Base-by-base conservation (phyloP, 495 filamentous ascomycete genomes). In the Aspergillus biplanus region DNA sequence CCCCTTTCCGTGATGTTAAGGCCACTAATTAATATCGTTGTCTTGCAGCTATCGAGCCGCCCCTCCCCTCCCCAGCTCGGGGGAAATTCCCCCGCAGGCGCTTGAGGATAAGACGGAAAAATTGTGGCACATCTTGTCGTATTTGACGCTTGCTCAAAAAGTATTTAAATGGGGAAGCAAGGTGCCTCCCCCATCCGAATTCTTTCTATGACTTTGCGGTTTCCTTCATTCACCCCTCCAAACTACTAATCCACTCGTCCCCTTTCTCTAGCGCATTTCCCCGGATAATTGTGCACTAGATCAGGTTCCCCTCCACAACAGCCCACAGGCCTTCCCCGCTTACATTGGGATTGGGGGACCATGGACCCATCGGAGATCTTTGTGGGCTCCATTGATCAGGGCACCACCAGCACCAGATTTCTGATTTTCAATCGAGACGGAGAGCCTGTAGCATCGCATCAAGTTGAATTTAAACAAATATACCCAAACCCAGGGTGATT, bases 371-470 rank as follows among this genome's bases (percentile, higher is more conserved):
- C 67, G 33, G 69, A 78, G 33, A 66, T 62, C 27, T 90, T 86
- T 69, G 84, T 90, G 21, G 89, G 87, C 5, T 84, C 88, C 11
- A 94, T 98, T 67, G 94, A 97, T 68, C 92, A 96, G 69, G 94
- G 94, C 6, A 98, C 94, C 13, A 97, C 94, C 4, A 96, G 91
- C 64, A 92, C 95, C 15, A 83, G 95, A 27, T 97, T 97, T 71
- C 75, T 97, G 34, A 92, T 98, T 53, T 97, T 98, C 77, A 87
- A 97, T 74, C 82, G 83, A 46, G 78, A 85, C 55, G 93, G 93
- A 57, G 88, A 87, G 37, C 91, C 91, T 7, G 87, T 93, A 18
- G 92, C 91, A 16, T 90, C 87, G 61, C 92, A 98, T 75, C 94
- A 97, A 74, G 87, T 96, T 35, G 92, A 97, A 71, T 96, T 97